These are phyloP conservation scores for Speleostelium caveatum DNA, from an alignment of 78 protist species.

Conservation along the genomic window DNA sequence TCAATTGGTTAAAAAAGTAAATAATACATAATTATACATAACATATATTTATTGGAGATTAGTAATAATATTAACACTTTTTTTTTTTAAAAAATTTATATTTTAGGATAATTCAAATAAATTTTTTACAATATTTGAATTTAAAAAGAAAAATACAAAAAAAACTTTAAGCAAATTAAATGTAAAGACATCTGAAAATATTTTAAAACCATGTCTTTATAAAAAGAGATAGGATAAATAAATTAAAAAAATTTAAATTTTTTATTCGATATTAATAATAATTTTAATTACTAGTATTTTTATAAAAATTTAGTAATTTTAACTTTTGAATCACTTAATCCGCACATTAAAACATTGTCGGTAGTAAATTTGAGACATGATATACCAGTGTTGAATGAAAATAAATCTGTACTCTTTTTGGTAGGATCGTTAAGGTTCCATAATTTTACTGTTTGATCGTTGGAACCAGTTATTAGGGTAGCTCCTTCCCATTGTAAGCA, in stretches of 20 bases:
- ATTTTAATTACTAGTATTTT: background rate
- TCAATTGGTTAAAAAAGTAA: conserved; percentile 19
- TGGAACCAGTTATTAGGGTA: conserved; percentile 39
- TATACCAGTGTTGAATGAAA: conserved; percentile 1
- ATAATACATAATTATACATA: too few relatives aligned
- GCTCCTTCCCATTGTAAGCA: conserved; percentile 57
- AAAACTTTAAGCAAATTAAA: conserved; percentile 1
- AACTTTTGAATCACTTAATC: conserved; percentile 51
- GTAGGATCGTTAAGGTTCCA: conserved; percentile 52
- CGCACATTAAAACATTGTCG: conserved; percentile 25
- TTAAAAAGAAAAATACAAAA: conserved; percentile 8
- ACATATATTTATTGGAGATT: too few relatives aligned
- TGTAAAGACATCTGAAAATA: background rate
- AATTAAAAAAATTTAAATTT: background rate
- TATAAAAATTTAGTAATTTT: conserved; percentile 43
- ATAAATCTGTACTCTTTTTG: conserved; percentile 9
- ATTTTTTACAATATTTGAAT: conserved; percentile 35
- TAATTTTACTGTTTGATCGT: conserved; percentile 42
- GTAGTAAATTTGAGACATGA: conserved; percentile 30
- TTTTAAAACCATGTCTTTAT: conserved; percentile 71
- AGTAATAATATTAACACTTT: too few relatives aligned
- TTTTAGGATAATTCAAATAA: conserved; percentile 2
- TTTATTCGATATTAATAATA: background rate
- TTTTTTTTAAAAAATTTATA: too few relatives aligned
- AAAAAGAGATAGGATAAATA: conserved; percentile 36